Conservation (phyloP, 495 filamentous ascomycete genomes). For the Parathielavia appendiculata region DNA sequence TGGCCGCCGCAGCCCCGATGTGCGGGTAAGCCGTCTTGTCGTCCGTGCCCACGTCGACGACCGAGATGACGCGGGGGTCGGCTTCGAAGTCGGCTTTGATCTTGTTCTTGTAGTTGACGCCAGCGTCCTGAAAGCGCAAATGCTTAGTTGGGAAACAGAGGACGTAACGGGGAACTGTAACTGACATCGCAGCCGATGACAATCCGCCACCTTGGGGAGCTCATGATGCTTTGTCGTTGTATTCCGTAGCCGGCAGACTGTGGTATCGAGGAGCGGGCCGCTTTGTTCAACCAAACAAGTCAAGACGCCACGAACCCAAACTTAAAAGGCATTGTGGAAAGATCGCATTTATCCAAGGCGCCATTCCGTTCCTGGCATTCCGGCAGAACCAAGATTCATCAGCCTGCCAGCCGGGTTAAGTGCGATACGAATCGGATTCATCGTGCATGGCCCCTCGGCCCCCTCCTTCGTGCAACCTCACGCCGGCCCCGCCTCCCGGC, state of each 20-base stretch:
- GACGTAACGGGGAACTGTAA: constrained; percentile 7
- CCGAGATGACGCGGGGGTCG: constrained; percentile 59
- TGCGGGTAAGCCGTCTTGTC: constrained; percentile 85
- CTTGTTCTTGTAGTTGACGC: constrained; percentile 70
- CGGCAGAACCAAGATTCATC: constrained; percentile 16
- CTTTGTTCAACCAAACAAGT: not conserved
- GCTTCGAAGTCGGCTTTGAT: constrained; percentile 67
- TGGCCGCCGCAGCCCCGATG: constrained; percentile 64
- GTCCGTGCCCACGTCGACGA: constrained; percentile 61
- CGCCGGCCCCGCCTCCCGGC: constrained; percentile 22
- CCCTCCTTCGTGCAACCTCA: constrained; percentile 20
- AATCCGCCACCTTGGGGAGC: constrained; percentile 43
- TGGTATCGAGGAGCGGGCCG: not conserved
- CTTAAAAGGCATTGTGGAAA: constrained; percentile 15
- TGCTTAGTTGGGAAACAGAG: constrained; percentile 23
- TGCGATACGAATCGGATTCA: constrained; percentile 17
- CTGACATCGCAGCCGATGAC: constrained; percentile 46
- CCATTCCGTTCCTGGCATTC: constrained; percentile 30
- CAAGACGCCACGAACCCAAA: constrained; percentile 17
- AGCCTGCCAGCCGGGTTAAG: constrained; percentile 16
- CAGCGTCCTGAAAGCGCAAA: constrained; percentile 54
- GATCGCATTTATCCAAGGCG: constrained; percentile 32
- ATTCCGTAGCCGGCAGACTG: not conserved
- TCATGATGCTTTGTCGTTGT: constrained; percentile 26
- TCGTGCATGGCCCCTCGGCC: constrained; percentile 29